Conservation (phyloP, 2,329 filamentous ascomycete species). For the Cladorrhinum sp. region DNA sequence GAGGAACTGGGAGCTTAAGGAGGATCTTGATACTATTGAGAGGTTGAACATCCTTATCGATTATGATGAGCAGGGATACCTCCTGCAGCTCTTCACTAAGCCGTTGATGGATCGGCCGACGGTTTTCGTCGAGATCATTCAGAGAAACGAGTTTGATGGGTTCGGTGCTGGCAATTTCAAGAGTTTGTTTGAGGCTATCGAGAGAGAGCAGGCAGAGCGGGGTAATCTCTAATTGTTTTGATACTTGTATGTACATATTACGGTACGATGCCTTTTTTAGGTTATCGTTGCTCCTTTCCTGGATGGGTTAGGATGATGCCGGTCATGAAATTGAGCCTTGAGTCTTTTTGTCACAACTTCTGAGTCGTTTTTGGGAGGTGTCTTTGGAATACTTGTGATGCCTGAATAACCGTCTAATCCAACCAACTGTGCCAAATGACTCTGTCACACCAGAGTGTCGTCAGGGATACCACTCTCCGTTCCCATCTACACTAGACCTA, state of each 20-base stretch:
- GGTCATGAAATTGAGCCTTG: not conserved
- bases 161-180: conserved; percentile 97
- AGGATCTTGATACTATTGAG: conserved; percentile 76
- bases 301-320: not conserved
- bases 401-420: too few relatives aligned
- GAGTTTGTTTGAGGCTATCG: conserved; percentile 91
- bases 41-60: conserved; percentile 85
- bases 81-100: conserved; percentile 75
- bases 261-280: not conserved
- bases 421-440: not conserved
- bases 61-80: conserved; percentile 88
- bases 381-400: too few relatives aligned
- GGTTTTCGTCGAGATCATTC: conserved; percentile 95
- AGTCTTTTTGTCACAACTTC: not conserved
- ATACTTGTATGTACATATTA: not conserved
- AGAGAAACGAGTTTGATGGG: conserved; percentile 83
- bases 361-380: too few relatives aligned
- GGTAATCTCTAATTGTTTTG: conserved; percentile 65
- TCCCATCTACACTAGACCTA: too few relatives aligned
- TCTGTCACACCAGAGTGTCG: too few relatives aligned
- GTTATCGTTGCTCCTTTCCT: not conserved
- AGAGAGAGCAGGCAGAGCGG: conserved; percentile 81
- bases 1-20: conserved; percentile 62
- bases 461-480: too few relatives aligned
- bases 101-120: conserved; percentile 92